Percentiles rank a stretch among this genome's conserved stretches.
These are phyloP conservation scores for Ilex asprella DNA, from an alignment of 257 asterid genomes.

Conservation along the genomic window DNA sequence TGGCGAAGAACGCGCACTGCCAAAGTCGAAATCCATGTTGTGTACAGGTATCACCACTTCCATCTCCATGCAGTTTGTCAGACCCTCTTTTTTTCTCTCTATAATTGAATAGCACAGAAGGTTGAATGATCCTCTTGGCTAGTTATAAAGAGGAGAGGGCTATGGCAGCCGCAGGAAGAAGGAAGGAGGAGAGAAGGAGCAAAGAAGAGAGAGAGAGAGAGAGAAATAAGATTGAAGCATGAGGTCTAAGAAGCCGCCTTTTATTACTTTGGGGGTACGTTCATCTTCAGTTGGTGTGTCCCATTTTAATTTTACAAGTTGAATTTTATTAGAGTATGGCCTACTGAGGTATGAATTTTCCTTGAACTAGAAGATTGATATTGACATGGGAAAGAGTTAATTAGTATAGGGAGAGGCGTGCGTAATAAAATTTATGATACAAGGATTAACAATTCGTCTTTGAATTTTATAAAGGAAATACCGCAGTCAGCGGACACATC, in stretches of 20 bases:
- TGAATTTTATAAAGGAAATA: too few species aligned
- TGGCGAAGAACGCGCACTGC: slow-evolving; percentile 40
- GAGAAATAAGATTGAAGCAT: slow-evolving; percentile 14
- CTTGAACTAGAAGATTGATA: slow-evolving; percentile 16
- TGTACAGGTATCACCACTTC: slow-evolving; percentile 37
- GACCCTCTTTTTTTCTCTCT: not conserved
- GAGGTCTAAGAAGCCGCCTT: slow-evolving; percentile 31
- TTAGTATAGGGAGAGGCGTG: slow-evolving; percentile 2
- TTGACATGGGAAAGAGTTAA: not conserved
- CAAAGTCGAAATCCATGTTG: slow-evolving; percentile 38
- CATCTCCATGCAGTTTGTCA: slow-evolving; percentile 21
- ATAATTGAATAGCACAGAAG: slow-evolving; percentile 1
- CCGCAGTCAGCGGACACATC: too few species aligned
- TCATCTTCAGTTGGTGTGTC: slow-evolving; percentile 11
- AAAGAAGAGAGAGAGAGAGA: not conserved
- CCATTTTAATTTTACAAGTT: not conserved
- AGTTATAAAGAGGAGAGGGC: not conserved
- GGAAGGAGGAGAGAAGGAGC: slow-evolving; percentile 11
- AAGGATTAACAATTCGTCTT: too few species aligned
- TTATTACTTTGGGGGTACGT: slow-evolving; percentile 24
- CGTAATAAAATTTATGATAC: slow-evolving; percentile 16
- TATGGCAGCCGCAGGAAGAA: not conserved
- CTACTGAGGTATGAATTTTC: slow-evolving; percentile 18
- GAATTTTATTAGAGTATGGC: not conserved
- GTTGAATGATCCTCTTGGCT: not conserved